These are phyloP conservation scores for Talaromyces sp. DNA, from an alignment of 2,329 filamentous ascomycete species.

Conservation along the genomic window DNA sequence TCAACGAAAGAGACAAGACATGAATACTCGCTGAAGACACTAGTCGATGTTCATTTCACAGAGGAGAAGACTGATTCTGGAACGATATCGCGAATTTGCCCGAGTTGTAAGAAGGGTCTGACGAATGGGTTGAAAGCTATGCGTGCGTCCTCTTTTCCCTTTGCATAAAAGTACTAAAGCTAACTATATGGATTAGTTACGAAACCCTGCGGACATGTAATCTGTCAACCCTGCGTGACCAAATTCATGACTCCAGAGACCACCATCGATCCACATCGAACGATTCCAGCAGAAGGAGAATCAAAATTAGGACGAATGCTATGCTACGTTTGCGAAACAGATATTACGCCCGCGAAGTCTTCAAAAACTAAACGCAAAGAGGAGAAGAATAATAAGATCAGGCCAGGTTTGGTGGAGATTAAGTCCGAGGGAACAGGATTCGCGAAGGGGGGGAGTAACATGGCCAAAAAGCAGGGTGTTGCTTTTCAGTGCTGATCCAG, in stretches of 20 bases:
- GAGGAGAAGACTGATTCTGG: conserved; percentile 58
- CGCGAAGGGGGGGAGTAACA: conserved; percentile 77
- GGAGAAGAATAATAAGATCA: conserved; percentile 51
- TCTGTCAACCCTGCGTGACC: conserved; percentile 79
- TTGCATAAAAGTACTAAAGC: not conserved
- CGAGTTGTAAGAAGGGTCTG: conserved; percentile 77
- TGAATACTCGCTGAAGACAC: conserved; percentile 70
- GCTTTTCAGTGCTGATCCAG: conserved; percentile 70
- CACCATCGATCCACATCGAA: conserved; percentile 56
- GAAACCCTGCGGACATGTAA: conserved; percentile 85
- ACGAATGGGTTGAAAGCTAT: conserved; percentile 79
- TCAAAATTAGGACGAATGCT: conserved; percentile 47
- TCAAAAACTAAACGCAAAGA: conserved; percentile 25
- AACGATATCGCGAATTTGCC: conserved; percentile 60
- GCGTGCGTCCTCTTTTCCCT: conserved; percentile 36
- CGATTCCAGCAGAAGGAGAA: conserved; percentile 44
- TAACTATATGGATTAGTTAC: conserved; percentile 51
- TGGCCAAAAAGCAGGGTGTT: conserved; percentile 74
- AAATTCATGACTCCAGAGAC: conserved; percentile 70
- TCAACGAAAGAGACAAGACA: conserved; percentile 66
- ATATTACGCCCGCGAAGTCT: conserved; percentile 54
- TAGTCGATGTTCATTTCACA: conserved; percentile 74
- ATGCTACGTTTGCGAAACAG: conserved; percentile 85
- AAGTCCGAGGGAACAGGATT: conserved; percentile 89
- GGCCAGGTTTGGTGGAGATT: conserved; percentile 72